Evolutionary conservation across 345 rosid genomes (phyloP).

Genomic region (Nephelium lappaceum): DNA sequence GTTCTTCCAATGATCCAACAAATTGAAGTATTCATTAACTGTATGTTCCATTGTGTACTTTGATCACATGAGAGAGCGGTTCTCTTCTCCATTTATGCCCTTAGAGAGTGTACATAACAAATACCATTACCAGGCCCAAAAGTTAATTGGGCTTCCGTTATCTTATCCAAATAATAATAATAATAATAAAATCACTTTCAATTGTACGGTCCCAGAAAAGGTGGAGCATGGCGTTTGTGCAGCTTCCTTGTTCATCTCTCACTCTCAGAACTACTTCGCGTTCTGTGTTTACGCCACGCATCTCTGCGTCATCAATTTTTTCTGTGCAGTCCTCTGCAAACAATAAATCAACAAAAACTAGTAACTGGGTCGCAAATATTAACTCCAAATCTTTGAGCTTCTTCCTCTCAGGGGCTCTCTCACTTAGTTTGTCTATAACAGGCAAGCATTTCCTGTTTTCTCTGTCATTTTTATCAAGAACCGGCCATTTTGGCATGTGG

Average conservation of each 20-base stretch:
- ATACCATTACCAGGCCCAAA: background rate
- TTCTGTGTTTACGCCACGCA: constrained; percentile 20
- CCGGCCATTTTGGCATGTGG: background rate
- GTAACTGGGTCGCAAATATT: constrained; percentile 43
- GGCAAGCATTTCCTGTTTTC: constrained; percentile 36
- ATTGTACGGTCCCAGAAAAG: constrained; percentile 18
- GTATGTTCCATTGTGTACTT: too few species aligned
- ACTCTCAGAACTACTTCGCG: constrained; percentile 9
- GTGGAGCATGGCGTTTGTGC: constrained; percentile 38
- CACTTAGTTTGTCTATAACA: constrained; percentile 58
- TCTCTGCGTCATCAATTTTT: constrained; percentile 28
- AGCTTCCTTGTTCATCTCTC: constrained; percentile 29
- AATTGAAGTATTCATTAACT: too few species aligned
- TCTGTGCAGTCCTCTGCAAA: constrained; percentile 22
- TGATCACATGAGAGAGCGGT: background rate
- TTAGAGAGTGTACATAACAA: background rate
- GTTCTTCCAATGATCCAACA: too few species aligned
- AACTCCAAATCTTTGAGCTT: constrained; percentile 59
- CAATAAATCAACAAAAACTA: constrained; percentile 22
- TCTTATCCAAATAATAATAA: constrained; percentile 9
- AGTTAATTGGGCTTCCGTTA: background rate
- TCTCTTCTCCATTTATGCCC: background rate
- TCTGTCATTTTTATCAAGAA: background rate
- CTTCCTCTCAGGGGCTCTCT: constrained; percentile 65
- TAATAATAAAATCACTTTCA: background rate